Conservation (phyloP, 192 early-diverging fungal genomes). For the Funneliformis geosporum region DNA sequence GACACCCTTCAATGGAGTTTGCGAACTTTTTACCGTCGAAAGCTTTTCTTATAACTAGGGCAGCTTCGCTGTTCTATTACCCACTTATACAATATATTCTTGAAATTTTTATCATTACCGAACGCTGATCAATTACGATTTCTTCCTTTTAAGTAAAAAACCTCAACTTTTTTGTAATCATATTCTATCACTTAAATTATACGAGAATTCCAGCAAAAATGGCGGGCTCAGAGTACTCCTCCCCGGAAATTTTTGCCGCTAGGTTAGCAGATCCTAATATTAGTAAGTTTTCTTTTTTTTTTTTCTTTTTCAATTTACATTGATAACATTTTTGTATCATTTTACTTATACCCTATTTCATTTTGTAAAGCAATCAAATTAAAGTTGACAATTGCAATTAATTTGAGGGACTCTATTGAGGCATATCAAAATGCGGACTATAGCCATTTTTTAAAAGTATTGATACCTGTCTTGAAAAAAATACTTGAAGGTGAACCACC, state of each 20-base stretch:
- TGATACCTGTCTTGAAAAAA: conserved; percentile 83
- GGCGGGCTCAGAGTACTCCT: neutral
- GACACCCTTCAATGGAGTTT: neutral
- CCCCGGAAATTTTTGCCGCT: neutral
- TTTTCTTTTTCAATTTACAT: neutral
- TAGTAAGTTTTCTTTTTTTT: neutral
- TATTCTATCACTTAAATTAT: neutral
- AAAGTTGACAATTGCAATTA: conserved; percentile 80
- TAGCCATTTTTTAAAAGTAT: conserved; percentile 68
- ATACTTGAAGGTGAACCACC: conserved; percentile 73
- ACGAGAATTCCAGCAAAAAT: neutral
- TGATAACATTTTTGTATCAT: neutral
- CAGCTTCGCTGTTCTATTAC: neutral
- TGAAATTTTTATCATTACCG: neutral
- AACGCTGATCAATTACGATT: neutral
- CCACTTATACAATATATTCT: neutral
- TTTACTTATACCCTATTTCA: neutral
- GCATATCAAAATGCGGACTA: conserved; percentile 86
- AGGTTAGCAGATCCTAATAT: neutral
- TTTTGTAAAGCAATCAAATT: conserved; percentile 56
- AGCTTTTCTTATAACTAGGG: neutral
- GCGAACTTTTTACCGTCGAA: neutral
- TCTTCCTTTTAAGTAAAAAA: neutral
- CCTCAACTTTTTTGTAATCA: neutral
- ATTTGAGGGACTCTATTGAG: conserved; percentile 90